A percentile compares a stretch with the other conserved stretches of the same genome.
Conservation (phyloP, 768 basidiomycete species). For the Solioccasus polychromus region DNA sequence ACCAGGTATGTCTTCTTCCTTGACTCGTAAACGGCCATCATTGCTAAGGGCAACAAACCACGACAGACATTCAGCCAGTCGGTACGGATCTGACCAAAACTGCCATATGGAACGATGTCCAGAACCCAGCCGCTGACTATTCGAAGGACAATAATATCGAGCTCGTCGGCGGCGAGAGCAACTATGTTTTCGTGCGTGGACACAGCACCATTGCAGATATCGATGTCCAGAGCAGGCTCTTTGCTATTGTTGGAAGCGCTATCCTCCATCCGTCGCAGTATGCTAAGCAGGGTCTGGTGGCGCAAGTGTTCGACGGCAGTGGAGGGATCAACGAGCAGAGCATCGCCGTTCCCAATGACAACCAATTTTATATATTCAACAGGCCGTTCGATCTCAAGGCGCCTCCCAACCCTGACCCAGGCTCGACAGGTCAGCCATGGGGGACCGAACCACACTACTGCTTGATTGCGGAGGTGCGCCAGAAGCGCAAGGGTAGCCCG, state of each 20-base stretch:
- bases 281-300: not conserved
- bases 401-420: not conserved
- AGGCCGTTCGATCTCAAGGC: slow-evolving; percentile 1
- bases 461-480: slow-evolving; percentile 5
- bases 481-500: slow-evolving; percentile 6
- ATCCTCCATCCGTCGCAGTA: not conserved
- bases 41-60: not conserved
- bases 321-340: not conserved
- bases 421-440: not conserved
- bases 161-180: slow-evolving; percentile 5
- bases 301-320: not conserved
- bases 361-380: slow-evolving; percentile 8
- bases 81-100: not conserved
- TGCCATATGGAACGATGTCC: not conserved
- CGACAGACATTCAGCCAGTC: slow-evolving; percentile 6
- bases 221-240: slow-evolving; percentile 8
- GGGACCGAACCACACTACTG: not conserved
- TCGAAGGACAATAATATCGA: not conserved
- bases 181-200: slow-evolving; percentile 10
- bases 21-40: not conserved
- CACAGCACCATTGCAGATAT: slow-evolving; percentile 9
- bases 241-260: not conserved
- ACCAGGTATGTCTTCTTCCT: slow-evolving; percentile 2
- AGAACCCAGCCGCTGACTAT: slow-evolving; percentile 2
- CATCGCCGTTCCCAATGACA: not conserved